Conservation (phyloP, 148 eudicot species). For the Tetragonia tetragonoides region DNA sequence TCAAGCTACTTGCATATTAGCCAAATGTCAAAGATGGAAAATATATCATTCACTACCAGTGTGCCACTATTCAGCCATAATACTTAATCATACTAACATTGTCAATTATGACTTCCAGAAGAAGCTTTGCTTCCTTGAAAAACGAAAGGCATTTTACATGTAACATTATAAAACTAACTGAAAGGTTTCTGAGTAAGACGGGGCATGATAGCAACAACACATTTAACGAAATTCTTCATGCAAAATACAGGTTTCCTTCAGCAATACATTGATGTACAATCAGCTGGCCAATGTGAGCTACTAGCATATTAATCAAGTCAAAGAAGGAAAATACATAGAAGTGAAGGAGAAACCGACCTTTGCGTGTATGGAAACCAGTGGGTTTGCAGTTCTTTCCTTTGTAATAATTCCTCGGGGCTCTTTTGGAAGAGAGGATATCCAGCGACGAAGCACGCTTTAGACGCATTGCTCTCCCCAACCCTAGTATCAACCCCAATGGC, state of each 20-base stretch:
- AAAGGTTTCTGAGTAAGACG: not conserved
- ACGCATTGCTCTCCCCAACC: slow-evolving; percentile 72
- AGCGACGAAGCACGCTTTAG: slow-evolving; percentile 83
- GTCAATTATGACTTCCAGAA: not conserved
- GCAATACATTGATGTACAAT: not conserved
- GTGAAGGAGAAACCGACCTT: slow-evolving; percentile 44
- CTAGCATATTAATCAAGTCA: not conserved
- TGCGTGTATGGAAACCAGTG: slow-evolving; percentile 95
- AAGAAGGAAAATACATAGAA: not conserved
- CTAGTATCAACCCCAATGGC: slow-evolving; percentile 68
- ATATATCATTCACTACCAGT: too few species aligned
- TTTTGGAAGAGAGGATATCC: slow-evolving; percentile 71
- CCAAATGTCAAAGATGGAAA: too few species aligned
- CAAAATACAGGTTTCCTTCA: not conserved
- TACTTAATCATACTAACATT: not conserved
- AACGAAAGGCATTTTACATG: not conserved
- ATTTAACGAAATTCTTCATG: too few species aligned
- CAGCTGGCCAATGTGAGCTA: not conserved
- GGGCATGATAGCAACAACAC: not conserved
- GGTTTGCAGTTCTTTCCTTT: slow-evolving; percentile 98
- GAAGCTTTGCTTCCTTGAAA: not conserved
- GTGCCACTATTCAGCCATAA: not conserved
- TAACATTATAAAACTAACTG: not conserved
- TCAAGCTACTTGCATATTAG: too few species aligned
- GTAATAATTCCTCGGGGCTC: slow-evolving; percentile 79